phyloP scores from a whole-genome alignment of 371 early-diverging fungal genomes.

The Haplosporangium sp. region DNA sequence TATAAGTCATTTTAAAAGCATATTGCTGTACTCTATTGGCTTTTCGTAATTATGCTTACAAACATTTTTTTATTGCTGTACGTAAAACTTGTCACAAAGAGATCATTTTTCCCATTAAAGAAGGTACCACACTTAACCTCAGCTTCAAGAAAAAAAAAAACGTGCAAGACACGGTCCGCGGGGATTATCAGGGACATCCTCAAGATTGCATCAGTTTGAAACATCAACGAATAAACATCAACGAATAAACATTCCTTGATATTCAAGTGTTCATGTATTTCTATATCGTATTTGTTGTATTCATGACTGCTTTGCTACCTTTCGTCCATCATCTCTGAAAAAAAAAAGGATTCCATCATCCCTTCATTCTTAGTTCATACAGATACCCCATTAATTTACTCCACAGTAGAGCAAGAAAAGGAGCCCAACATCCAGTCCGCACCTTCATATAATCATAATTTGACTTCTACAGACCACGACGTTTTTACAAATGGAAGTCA shows the following conservation, averaged over 20 bases:
- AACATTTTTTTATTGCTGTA: neutral
- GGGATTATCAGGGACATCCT: no score
- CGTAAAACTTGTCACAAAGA: neutral
- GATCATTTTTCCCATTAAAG: no score
- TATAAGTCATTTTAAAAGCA: neutral
- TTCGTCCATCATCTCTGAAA: no score
- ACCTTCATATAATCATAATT: neutral
- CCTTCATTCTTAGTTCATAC: neutral
- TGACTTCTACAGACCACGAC: neutral
- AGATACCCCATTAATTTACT: neutral
- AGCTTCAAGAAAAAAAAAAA: no score
- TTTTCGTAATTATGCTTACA: conserved; percentile 13
- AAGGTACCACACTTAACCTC: no score
- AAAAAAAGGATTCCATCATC: neutral
- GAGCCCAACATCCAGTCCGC: neutral
- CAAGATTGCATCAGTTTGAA: no score
- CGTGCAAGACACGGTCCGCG: no score
- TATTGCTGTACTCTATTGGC: neutral
- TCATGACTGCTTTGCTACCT: neutral
- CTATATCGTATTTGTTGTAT: conserved; percentile 1
- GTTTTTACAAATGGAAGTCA: conserved; percentile 78
- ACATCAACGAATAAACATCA: no score
- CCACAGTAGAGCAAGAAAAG: neutral
- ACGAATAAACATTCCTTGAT: no score
- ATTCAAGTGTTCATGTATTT: neutral